These are phyloP conservation scores for Vaccinium vitisidaea DNA, from an alignment of 148 eudicot species.

Conservation along the genomic window DNA sequence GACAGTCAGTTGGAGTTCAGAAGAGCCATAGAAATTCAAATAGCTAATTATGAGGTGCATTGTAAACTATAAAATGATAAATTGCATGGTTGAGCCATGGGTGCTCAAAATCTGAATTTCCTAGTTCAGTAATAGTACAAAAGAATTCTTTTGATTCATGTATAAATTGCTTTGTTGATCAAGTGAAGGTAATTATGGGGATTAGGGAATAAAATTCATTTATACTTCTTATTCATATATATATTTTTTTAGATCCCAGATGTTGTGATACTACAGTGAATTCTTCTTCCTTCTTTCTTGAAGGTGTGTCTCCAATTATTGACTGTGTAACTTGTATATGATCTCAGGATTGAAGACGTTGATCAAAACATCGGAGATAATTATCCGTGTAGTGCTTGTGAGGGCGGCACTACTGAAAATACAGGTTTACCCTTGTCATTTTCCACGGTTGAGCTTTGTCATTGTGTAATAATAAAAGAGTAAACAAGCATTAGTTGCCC, in stretches of 20 bases:
- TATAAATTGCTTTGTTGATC: not conserved
- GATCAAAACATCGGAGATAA: slow-evolving; percentile 10
- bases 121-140: not conserved
- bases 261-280: not conserved
- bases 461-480: not conserved
- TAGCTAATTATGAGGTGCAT: not conserved
- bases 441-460: slow-evolving; percentile 9
- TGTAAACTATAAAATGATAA: not conserved
- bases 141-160: not conserved
- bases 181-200: not conserved
- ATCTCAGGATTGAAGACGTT: slow-evolving; percentile 21
- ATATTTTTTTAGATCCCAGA: not conserved
- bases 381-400: slow-evolving; percentile 19
- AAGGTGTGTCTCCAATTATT: not conserved
- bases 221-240: not conserved
- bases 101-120: not conserved
- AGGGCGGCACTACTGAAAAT: slow-evolving; percentile 12
- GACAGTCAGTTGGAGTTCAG: not conserved
- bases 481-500: not conserved
- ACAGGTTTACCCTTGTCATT: slow-evolving; percentile 18
- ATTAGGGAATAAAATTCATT: not conserved
- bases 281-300: not conserved
- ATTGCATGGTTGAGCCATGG: not conserved
- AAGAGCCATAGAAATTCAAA: too few species aligned
- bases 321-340: slow-evolving; percentile 9